Conservation (phyloP, 1,284 basidiomycete genomes). For the Boletus smithii region DNA sequence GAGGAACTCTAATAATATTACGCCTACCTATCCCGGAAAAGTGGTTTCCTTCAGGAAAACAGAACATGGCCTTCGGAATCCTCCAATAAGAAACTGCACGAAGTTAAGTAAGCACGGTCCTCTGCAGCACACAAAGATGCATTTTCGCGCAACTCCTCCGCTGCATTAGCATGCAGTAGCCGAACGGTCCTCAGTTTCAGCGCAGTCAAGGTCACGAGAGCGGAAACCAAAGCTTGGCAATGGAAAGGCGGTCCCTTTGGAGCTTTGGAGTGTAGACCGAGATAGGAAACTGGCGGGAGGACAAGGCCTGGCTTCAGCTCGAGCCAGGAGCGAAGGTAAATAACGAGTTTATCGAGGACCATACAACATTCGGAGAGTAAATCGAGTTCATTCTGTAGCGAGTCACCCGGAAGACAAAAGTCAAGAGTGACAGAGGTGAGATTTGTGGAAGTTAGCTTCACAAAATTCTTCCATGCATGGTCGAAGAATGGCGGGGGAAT, state of each 20-base stretch:
- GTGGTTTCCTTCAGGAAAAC: slow-evolving; percentile 5
- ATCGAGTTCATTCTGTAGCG: slow-evolving; percentile 26
- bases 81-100: slow-evolving; percentile 23
- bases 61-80: slow-evolving; percentile 23
- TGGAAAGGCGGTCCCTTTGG: slow-evolving; percentile 12
- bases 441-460: slow-evolving; percentile 26
- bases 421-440: slow-evolving; percentile 30
- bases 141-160: slow-evolving; percentile 14
- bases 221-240: slow-evolving; percentile 16
- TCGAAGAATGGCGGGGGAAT: slow-evolving; percentile 33
- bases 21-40: neutral
- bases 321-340: slow-evolving; percentile 26
- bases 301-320: slow-evolving; percentile 19
- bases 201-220: slow-evolving; percentile 26
- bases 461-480: slow-evolving; percentile 27
- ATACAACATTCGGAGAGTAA: slow-evolving; percentile 27
- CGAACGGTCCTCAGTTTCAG: slow-evolving; percentile 23
- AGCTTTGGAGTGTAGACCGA: slow-evolving; percentile 24
- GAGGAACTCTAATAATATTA: neutral
- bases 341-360: slow-evolving; percentile 24
- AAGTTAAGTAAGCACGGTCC: slow-evolving; percentile 12
- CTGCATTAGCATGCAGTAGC: slow-evolving; percentile 18
- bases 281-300: slow-evolving; percentile 26
- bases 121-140: slow-evolving; percentile 2
- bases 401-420: slow-evolving; percentile 27